Conservation (phyloP, 2,329 filamentous ascomycete genomes). For the Chaetomium sp. region DNA sequence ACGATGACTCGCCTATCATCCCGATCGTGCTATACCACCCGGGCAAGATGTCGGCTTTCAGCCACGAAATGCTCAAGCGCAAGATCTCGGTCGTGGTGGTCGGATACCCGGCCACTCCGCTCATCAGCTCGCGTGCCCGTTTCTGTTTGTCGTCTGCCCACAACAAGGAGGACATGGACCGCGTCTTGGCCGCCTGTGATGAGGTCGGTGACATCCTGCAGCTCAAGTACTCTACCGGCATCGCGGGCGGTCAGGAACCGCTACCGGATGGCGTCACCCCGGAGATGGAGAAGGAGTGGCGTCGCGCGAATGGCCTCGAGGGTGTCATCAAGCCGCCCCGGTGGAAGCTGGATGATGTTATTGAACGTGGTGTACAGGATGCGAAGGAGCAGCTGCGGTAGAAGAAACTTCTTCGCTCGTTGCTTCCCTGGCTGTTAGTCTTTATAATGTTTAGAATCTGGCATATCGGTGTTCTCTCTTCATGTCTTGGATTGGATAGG, state of each 20-base stretch:
- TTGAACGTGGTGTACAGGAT: conserved; percentile 45
- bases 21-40: conserved; percentile 93
- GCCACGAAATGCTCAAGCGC: conserved; percentile 94
- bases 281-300: conserved; percentile 66
- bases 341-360: conserved; percentile 79
- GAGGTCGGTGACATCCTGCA: conserved; percentile 88
- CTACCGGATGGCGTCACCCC: conserved; percentile 64
- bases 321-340: conserved; percentile 70
- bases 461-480: neutral
- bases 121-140: conserved; percentile 88
- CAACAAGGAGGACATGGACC: conserved; percentile 96
- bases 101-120: conserved; percentile 90
- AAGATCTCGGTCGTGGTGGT: conserved; percentile 98
- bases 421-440: too few species aligned
- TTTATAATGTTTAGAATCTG: conserved; percentile 14
- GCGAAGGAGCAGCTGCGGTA: conserved; percentile 27
- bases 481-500: neutral
- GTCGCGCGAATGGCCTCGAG: conserved; percentile 55
- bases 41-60: conserved; percentile 98
- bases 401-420: neutral
- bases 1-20: conserved; percentile 96
- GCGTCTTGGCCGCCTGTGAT: conserved; percentile 80
- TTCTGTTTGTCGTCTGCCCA: conserved; percentile 96
- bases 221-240: conserved; percentile 93
- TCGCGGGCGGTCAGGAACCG: conserved; percentile 79